Percentiles rank a stretch among this genome's conserved stretches.
phyloP scores from a whole-genome alignment of 2,329 filamentous ascomycete genomes.

The Lasiodiplodia citricola region DNA sequence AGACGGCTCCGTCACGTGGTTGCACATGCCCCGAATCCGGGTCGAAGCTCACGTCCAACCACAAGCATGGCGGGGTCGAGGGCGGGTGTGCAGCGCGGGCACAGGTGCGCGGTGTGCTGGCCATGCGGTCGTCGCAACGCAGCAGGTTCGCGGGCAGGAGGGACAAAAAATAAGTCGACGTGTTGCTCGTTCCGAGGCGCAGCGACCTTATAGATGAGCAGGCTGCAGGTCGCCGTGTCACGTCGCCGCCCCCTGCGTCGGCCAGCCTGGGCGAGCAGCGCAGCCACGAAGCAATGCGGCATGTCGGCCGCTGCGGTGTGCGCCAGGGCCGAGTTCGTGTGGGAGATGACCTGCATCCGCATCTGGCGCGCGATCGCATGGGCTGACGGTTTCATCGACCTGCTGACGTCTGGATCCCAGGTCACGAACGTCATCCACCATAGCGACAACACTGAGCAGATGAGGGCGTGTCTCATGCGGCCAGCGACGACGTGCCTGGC shows the following conservation, averaged over 20 bases:
- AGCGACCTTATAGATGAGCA: conserved; percentile 17
- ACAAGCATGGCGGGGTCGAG: background rate
- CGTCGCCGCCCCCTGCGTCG: conserved; percentile 5
- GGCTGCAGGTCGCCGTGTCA: conserved; percentile 12
- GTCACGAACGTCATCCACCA: conserved; percentile 17
- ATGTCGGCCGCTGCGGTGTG: background rate
- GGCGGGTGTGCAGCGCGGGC: background rate
- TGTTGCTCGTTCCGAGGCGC: conserved; percentile 19
- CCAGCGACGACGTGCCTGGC: conserved; percentile 6
- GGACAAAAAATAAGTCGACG: conserved; percentile 16
- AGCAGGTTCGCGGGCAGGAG: background rate
- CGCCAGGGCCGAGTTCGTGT: background rate
- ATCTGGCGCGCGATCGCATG: conserved; percentile 17
- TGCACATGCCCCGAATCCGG: conserved; percentile 3
- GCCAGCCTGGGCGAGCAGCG: background rate
- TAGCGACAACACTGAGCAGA: background rate
- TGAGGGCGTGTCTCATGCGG: conserved; percentile 9
- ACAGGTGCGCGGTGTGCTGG: conserved; percentile 15
- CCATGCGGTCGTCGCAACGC: background rate
- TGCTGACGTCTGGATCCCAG: conserved; percentile 7
- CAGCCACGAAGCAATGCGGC: conserved; percentile 12
- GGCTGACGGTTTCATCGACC: conserved; percentile 14
- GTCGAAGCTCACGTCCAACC: background rate
- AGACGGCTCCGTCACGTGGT: conserved; percentile 3
- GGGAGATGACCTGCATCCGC: conserved; percentile 1